Conservation (phyloP, 208 protist genomes). For the Herpetomonas samuelpessoai region DNA sequence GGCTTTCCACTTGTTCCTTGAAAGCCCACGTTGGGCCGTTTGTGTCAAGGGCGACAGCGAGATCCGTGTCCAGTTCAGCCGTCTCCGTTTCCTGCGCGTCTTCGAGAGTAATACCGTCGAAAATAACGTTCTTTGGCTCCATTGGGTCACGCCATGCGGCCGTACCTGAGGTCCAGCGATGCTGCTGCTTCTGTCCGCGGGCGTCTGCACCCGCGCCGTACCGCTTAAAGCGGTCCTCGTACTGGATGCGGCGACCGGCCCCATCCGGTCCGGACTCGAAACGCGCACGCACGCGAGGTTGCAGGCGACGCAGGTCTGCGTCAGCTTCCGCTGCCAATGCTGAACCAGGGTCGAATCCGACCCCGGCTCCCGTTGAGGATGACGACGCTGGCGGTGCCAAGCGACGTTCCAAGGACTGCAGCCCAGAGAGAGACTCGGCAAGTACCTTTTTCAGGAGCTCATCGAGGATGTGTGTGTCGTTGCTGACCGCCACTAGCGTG, state of each 20-base stretch:
- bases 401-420: conserved; percentile 47
- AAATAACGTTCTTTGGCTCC: conserved; percentile 35
- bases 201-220: not conserved
- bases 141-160: conserved; percentile 25
- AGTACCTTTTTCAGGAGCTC: conserved; percentile 57
- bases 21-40: conserved; percentile 65
- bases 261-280: not conserved
- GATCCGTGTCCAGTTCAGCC: conserved; percentile 65
- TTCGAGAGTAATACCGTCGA: conserved; percentile 32
- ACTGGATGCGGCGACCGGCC: not conserved
- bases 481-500: conserved; percentile 33
- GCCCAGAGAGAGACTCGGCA: conserved; percentile 58
- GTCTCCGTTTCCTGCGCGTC: conserved; percentile 28
- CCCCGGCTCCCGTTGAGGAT: conserved; percentile 2
- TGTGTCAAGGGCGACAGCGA: conserved; percentile 33
- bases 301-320: conserved; percentile 14
- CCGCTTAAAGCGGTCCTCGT: not conserved
- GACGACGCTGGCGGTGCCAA: conserved; percentile 4
- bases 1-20: conserved; percentile 48
- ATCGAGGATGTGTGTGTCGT: conserved; percentile 35
- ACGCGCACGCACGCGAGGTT: conserved; percentile 15
- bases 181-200: not conserved
- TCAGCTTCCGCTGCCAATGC: conserved; percentile 18
- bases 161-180: conserved; percentile 20
- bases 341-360: not conserved